These are phyloP conservation scores for Infundibulicybe gibba DNA, from an alignment of 768 basidiomycete genomes.

Conservation along the genomic window DNA sequence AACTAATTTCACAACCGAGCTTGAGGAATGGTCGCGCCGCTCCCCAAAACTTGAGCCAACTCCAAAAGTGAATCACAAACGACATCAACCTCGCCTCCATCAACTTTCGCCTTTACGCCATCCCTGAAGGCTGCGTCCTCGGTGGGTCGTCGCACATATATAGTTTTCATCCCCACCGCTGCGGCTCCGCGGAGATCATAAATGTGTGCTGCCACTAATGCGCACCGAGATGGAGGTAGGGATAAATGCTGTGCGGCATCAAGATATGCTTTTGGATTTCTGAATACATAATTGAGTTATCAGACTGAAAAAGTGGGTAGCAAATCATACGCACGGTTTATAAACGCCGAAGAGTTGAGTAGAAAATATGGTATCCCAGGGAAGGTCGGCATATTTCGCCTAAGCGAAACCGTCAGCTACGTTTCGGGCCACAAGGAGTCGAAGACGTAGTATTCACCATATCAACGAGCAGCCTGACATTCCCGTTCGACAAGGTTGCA, in stretches of 20 bases:
- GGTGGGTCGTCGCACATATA: conserved; percentile 51
- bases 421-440: not conserved
- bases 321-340: conserved; percentile 50
- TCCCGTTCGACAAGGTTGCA: conserved; percentile 61
- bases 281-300: conserved; percentile 13
- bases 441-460: conserved; percentile 38
- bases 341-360: conserved; percentile 56
- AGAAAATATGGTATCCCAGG: conserved; percentile 64
- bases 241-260: conserved; percentile 46
- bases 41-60: conserved; percentile 26
- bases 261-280: conserved; percentile 50
- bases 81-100: conserved; percentile 59
- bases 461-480: conserved; percentile 54
- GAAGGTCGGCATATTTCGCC: conserved; percentile 60
- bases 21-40: too few species aligned
- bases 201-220: conserved; percentile 65
- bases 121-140: conserved; percentile 31
- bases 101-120: conserved; percentile 36
- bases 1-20: too few species aligned
- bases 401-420: conserved; percentile 13
- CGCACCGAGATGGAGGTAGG: conserved; percentile 43
- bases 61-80: conserved; percentile 50
- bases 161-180: conserved; percentile 47
- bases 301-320: not conserved
- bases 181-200: conserved; percentile 55